Evolutionary conservation across 106 monocot genomes (phyloP).

Genomic region (Triglochin maritima): DNA sequence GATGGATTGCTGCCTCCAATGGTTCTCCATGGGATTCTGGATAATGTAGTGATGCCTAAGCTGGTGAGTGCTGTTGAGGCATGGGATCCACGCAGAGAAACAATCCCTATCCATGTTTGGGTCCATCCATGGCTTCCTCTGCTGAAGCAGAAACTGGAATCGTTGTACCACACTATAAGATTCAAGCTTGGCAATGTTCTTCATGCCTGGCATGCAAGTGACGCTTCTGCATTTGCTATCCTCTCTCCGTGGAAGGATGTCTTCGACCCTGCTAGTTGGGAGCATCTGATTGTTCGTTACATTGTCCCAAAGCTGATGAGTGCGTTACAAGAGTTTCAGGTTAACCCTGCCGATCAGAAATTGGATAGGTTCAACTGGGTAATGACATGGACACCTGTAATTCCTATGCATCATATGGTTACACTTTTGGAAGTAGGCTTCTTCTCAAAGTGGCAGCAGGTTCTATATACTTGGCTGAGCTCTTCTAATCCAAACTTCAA

Average conservation of each 20-base stretch:
- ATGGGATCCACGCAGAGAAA: conserved; percentile 77
- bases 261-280: conserved; percentile 79
- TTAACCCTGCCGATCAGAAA: conserved; percentile 71
- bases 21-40: conserved; percentile 69
- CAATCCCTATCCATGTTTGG: conserved; percentile 81
- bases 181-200: conserved; percentile 69
- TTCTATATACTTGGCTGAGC: conserved; percentile 68
- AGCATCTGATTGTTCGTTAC: conserved; percentile 45
- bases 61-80: conserved; percentile 53
- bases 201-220: conserved; percentile 69
- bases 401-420: conserved; percentile 80
- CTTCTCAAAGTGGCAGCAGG: conserved; percentile 89
- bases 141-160: conserved; percentile 62
- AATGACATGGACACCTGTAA: conserved; percentile 66
- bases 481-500: conserved; percentile 60
- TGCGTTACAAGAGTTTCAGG: conserved; percentile 67
- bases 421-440: conserved; percentile 66
- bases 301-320: conserved; percentile 67
- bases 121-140: conserved; percentile 82
- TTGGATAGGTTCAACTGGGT: conserved; percentile 84
- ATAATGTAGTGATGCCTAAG: conserved; percentile 83
- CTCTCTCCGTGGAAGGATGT: conserved; percentile 95
- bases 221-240: conserved; percentile 61
- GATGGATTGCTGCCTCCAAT: conserved; percentile 60
- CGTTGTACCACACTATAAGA: conserved; percentile 58